phyloP scores from a whole-genome alignment of 345 rosid genomes.

The Lumnitzera racemosa region DNA sequence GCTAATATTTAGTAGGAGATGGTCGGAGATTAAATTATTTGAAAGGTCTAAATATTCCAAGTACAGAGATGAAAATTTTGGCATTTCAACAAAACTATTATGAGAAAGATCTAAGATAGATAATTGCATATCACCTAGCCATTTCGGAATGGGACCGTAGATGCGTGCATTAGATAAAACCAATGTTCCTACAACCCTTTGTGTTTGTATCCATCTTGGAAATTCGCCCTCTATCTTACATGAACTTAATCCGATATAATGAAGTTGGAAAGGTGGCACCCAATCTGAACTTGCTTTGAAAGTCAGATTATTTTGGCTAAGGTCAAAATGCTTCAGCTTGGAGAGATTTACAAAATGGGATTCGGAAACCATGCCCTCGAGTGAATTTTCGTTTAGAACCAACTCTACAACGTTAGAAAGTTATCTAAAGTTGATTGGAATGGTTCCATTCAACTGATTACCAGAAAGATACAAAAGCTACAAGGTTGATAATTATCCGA shows the following conservation, averaged over 20 bases:
- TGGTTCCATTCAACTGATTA: background rate
- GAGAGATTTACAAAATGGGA: constrained; percentile 10
- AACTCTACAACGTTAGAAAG: background rate
- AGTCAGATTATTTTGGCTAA: constrained; percentile 6
- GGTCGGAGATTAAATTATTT: too few relatives aligned
- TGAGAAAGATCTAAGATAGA: too few relatives aligned
- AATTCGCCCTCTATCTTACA: background rate
- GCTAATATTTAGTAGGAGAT: background rate
- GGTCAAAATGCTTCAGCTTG: background rate
- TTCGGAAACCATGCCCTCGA: constrained; percentile 9
- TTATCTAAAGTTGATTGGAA: background rate
- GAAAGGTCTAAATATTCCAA: too few relatives aligned
- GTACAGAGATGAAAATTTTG: too few relatives aligned
- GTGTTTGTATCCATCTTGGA: background rate
- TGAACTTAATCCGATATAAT: background rate
- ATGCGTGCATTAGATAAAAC: background rate
- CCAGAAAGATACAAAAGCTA: too few relatives aligned
- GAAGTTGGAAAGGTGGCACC: constrained; percentile 4
- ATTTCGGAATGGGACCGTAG: constrained; percentile 1
- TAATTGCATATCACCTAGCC: background rate
- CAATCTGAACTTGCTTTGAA: background rate
- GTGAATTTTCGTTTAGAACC: constrained; percentile 4
- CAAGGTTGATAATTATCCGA: background rate
- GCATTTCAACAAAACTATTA: too few relatives aligned
- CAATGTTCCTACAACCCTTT: background rate